phyloP scores from a whole-genome alignment of 2,329 filamentous ascomycete species.

The Aspergillus cejpii region DNA sequence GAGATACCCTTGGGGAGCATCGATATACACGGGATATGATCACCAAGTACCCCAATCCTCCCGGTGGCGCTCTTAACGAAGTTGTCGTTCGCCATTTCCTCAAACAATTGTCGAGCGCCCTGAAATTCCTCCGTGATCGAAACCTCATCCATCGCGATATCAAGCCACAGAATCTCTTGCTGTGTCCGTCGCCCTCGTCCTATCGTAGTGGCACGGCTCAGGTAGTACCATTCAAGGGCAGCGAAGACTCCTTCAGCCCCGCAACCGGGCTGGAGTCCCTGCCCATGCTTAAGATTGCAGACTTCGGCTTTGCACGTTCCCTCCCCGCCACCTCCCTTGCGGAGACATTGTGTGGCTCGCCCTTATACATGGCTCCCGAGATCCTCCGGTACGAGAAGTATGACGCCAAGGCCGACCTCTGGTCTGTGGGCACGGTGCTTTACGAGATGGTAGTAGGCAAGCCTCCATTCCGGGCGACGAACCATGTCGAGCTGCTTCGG shows the following conservation, averaged over 20 bases:
- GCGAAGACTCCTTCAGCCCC: slow-evolving; percentile 72
- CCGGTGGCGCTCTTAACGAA: slow-evolving; percentile 82
- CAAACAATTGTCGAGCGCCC: slow-evolving; percentile 86
- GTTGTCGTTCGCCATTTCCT: slow-evolving; percentile 94
- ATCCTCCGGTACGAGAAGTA: slow-evolving; percentile 96
- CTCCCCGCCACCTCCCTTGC: slow-evolving; percentile 85
- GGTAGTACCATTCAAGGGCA: slow-evolving; percentile 66
- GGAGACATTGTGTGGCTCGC: slow-evolving; percentile 92
- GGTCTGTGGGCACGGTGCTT: slow-evolving; percentile 93
- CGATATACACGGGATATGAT: slow-evolving; percentile 84
- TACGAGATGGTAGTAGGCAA: slow-evolving; percentile 92
- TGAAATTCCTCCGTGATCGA: slow-evolving; percentile 76
- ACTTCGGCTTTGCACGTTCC: slow-evolving; percentile 96
- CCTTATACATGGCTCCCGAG: slow-evolving; percentile 97
- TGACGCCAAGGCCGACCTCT: slow-evolving; percentile 91
- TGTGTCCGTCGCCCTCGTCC: slow-evolving; percentile 70
- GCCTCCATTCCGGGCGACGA: slow-evolving; percentile 84
- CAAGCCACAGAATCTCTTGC: slow-evolving; percentile 90
- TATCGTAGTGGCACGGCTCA: slow-evolving; percentile 59
- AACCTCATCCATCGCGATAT: slow-evolving; percentile 95
- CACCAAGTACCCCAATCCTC: slow-evolving; percentile 79
- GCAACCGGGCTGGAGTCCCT: slow-evolving; percentile 73
- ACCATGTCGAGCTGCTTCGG: slow-evolving; percentile 87
- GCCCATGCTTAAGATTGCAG: slow-evolving; percentile 94
- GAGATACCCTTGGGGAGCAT: slow-evolving; percentile 71